Evolutionary conservation across 2,329 filamentous ascomycete species (phyloP).

Genomic region (Tympanopsis confertula): DNA sequence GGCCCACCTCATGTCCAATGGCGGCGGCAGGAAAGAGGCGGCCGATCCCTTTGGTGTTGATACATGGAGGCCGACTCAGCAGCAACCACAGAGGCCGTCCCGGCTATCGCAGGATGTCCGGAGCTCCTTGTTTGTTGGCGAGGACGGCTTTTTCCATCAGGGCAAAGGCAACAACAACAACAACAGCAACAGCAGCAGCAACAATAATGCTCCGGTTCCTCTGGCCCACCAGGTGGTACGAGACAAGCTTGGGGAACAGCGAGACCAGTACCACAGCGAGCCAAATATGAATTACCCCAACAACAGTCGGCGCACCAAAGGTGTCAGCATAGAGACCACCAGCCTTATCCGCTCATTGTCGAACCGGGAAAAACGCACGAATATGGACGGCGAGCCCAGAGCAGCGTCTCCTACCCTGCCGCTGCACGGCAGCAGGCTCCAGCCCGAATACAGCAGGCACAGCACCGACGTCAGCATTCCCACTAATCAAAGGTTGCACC

Average conservation of each 20-base stretch:
- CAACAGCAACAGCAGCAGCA: no score
- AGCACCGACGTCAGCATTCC: no score
- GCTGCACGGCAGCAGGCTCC: no score
- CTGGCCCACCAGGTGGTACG: no score
- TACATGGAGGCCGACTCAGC: background rate
- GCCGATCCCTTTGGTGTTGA: no score
- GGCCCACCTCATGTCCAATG: background rate
- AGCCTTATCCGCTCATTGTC: background rate
- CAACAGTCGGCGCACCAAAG: background rate
- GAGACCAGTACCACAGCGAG: background rate
- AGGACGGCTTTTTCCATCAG: no score
- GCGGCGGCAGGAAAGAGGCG: background rate
- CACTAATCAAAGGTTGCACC: no score
- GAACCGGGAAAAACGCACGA: background rate
- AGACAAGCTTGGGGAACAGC: background rate
- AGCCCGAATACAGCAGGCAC: no score
- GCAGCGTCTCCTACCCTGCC: background rate
- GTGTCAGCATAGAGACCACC: background rate
- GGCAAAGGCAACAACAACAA: background rate
- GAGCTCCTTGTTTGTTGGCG: background rate
- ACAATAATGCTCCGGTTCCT: no score
- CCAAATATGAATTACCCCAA: background rate
- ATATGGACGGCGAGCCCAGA: background rate
- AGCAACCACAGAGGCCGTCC: no score
- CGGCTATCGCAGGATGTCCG: no score